Conservation (phyloP, 192 early-diverging fungal species). For the Physocladia obscura region DNA sequence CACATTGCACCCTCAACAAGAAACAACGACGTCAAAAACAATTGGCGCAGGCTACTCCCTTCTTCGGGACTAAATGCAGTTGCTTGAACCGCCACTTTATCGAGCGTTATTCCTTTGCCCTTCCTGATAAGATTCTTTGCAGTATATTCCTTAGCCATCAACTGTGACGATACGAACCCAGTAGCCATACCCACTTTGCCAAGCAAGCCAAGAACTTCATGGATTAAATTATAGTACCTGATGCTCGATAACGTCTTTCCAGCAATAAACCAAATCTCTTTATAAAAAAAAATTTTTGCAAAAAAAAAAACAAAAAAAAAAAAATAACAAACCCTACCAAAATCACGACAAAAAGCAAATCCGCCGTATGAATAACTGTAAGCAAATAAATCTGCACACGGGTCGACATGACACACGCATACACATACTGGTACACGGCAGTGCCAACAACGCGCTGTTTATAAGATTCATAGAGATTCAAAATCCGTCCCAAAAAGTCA, state of each 20-base stretch:
- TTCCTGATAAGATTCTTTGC: neutral
- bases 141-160: constrained; percentile 12
- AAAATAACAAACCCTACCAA: neutral
- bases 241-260: constrained; percentile 9
- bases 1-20: neutral
- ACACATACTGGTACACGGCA: neutral
- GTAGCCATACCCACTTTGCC: constrained; percentile 3
- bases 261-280: too few species aligned
- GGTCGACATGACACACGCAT: neutral
- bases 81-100: neutral
- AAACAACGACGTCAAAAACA: constrained; percentile 1
- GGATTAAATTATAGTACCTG: constrained; percentile 1
- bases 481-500: neutral
- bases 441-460: neutral
- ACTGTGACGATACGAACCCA: neutral
- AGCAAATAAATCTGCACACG: constrained; percentile 6
- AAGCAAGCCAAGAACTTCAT: neutral
- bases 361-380: neutral
- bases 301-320: neutral
- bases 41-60: neutral
- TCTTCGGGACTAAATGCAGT: neutral
- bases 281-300: neutral
- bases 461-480: neutral
- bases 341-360: neutral
- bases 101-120: constrained; percentile 1